phyloP scores from a whole-genome alignment of 23 red algal genomes.

The Gracilaria vermiculophylla region DNA sequence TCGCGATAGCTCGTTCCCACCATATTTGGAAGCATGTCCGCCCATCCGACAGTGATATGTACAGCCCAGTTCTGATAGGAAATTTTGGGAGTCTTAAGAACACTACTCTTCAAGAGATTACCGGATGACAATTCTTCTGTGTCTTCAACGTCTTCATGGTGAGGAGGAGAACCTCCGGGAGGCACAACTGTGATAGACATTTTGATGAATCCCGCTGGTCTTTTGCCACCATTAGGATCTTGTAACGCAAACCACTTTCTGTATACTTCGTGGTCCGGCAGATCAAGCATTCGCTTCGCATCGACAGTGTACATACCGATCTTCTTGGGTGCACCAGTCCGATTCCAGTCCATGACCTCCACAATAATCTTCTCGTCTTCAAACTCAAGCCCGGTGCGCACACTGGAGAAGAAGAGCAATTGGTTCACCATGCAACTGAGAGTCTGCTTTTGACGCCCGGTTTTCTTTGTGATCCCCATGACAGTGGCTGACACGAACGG shows the following conservation, averaged over 20 bases:
- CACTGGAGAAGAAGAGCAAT: conserved; percentile 72
- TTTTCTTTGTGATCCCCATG: conserved; percentile 70
- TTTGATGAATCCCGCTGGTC: conserved; percentile 81
- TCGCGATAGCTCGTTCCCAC: conserved; percentile 50
- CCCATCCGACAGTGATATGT: conserved; percentile 81
- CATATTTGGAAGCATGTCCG: conserved; percentile 86
- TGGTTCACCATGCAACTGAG: conserved; percentile 82
- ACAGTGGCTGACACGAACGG: conserved; percentile 63
- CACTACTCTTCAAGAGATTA: conserved; percentile 69
- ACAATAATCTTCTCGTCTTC: conserved; percentile 67
- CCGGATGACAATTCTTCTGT: conserved; percentile 60
- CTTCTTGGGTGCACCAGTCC: conserved; percentile 30
- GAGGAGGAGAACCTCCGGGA: conserved; percentile 58
- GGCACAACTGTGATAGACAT: conserved; percentile 78
- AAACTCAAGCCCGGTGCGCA: conserved; percentile 71
- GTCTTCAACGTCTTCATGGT: conserved; percentile 68
- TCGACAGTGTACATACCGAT: conserved; percentile 75
- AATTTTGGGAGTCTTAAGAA: conserved; percentile 73
- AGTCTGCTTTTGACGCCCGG: conserved; percentile 61
- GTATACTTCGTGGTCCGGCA: conserved; percentile 61
- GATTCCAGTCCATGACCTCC: conserved; percentile 85
- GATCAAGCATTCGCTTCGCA: conserved; percentile 60
- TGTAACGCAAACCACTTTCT: conserved; percentile 82
- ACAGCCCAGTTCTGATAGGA: conserved; percentile 73
- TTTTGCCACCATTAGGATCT: conserved; percentile 56